Conservation (phyloP, 306 rosid species). For the Vigna unguiculata region DNA sequence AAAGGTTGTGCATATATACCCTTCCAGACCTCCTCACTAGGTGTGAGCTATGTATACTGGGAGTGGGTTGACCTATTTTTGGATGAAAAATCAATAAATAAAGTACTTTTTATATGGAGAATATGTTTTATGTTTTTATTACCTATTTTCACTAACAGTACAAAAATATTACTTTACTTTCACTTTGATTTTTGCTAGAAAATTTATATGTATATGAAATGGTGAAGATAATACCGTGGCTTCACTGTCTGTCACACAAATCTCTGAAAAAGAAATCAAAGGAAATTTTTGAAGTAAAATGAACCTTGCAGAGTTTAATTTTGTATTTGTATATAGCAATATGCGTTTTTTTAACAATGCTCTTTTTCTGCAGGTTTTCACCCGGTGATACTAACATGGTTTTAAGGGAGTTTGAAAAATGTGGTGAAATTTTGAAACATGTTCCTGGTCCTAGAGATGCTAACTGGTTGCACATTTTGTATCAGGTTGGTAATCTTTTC, state of each 20-base stretch:
- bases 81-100: too few relatives aligned
- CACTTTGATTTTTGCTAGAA: too few relatives aligned
- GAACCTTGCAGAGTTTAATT: not conserved
- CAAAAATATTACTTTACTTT: too few relatives aligned
- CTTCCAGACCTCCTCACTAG: too few relatives aligned
- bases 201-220: too few relatives aligned
- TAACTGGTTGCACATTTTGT: conserved; percentile 94
- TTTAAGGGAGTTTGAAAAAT: conserved; percentile 94
- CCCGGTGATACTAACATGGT: conserved; percentile 86
- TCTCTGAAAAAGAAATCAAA: not conserved
- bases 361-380: conserved; percentile 70
- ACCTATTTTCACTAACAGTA: too few relatives aligned
- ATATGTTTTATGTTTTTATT: too few relatives aligned
- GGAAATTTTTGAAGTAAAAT: not conserved
- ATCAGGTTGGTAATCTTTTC: conserved; percentile 64
- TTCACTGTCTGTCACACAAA: not conserved
- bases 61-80: too few relatives aligned
- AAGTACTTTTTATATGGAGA: too few relatives aligned
- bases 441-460: conserved; percentile 95
- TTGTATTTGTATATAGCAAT: not conserved
- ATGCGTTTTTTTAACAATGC: conserved; percentile 10
- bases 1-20: too few relatives aligned
- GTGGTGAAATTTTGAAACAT: conserved; percentile 92
- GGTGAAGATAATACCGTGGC: not conserved
- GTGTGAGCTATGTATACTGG: too few relatives aligned